Conservation (phyloP, 2,329 filamentous ascomycete genomes). For the Fusarium sp. region DNA sequence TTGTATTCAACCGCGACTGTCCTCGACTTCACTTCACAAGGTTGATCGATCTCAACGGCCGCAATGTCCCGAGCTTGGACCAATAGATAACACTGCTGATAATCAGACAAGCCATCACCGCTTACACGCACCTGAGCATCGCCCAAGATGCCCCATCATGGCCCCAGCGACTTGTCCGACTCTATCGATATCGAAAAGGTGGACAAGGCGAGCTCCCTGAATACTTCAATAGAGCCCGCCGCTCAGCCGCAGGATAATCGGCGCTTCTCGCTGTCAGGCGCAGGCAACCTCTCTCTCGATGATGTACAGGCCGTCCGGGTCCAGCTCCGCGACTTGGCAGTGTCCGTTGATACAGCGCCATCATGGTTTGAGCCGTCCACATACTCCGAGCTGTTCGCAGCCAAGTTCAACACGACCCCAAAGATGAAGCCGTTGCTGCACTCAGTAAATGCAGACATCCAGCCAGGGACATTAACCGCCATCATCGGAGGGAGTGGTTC, state of each 20-base stretch:
- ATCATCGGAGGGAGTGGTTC: conserved; percentile 83
- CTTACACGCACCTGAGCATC: conserved; percentile 5
- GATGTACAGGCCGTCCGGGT: conserved; percentile 72
- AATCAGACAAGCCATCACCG: background rate
- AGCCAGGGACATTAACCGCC: conserved; percentile 78
- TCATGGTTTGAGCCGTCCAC: conserved; percentile 66
- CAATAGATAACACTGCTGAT: conserved; percentile 26
- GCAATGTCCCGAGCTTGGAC: conserved; percentile 35
- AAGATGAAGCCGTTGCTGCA: conserved; percentile 71
- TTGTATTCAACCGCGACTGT: background rate
- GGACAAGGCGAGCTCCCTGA: conserved; percentile 53
- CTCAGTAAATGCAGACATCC: conserved; percentile 75
- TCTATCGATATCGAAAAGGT: conserved; percentile 51
- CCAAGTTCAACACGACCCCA: conserved; percentile 56
- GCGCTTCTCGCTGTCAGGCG: conserved; percentile 53
- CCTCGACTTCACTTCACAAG: background rate
- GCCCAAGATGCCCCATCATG: conserved; percentile 33
- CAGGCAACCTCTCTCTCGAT: conserved; percentile 60
- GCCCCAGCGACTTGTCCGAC: conserved; percentile 1
- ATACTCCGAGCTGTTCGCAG: conserved; percentile 59
- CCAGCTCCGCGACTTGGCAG: conserved; percentile 67
- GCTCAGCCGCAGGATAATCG: conserved; percentile 23
- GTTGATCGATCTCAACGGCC: background rate
- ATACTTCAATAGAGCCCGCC: conserved; percentile 48
- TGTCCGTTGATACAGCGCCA: conserved; percentile 73